Evolutionary conservation across 2,329 filamentous ascomycete species (phyloP).

Genomic region (Diaporthe ilicicola): DNA sequence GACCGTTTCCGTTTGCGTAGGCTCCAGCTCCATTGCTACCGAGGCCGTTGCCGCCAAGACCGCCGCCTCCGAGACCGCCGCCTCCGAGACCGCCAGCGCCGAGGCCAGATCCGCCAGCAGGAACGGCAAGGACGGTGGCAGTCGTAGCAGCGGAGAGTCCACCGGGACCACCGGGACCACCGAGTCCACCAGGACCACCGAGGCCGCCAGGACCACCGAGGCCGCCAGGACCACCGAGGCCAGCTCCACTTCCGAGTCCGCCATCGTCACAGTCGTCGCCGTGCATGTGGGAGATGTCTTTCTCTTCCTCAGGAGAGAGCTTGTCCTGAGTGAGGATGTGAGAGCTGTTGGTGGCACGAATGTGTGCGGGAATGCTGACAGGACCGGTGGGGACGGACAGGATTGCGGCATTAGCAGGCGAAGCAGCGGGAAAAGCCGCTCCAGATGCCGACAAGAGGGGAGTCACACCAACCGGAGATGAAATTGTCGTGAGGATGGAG

Average conservation of each 20-base stretch:
- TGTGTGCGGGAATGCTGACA: background rate
- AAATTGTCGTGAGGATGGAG: background rate
- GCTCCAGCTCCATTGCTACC: conserved; percentile 14
- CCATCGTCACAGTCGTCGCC: conserved; percentile 18
- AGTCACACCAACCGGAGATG: background rate
- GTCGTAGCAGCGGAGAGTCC: too few species aligned
- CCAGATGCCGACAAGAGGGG: background rate
- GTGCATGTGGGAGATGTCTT: conserved; percentile 16
- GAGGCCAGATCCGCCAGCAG: too few species aligned
- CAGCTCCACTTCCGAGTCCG: conserved; percentile 24
- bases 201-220: background rate
- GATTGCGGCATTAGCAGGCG: conserved; percentile 21
- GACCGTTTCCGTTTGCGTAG: background rate
- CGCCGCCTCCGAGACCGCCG: conserved; percentile 27
- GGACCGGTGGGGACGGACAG: conserved; percentile 13
- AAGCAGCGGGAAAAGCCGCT: background rate
- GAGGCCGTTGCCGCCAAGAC: conserved; percentile 8
- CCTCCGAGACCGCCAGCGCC: conserved; percentile 20
- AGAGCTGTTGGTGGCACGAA: background rate
- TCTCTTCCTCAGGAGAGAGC: conserved; percentile 14
- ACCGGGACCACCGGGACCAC: conserved; percentile 10
- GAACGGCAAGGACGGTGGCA: too few species aligned
- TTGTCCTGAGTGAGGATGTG: conserved; percentile 10
- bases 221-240: background rate
- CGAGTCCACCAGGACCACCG: background rate